Conservation (phyloP, 1,284 basidiomycete species). For the Xerocomus nothofagi region DNA sequence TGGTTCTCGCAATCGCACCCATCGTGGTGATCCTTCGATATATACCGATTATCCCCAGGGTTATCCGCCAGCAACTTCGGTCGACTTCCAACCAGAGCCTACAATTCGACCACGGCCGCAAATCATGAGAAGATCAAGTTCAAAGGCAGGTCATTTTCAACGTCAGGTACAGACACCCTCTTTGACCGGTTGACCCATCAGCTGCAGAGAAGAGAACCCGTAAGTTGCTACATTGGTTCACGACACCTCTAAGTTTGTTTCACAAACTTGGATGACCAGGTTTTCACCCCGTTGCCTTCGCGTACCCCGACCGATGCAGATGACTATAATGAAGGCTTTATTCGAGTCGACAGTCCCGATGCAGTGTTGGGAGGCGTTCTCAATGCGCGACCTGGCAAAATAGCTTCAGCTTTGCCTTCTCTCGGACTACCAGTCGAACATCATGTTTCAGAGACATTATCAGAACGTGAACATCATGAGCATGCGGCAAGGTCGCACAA, state of each 20-base stretch:
- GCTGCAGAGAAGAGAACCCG: constrained; percentile 34
- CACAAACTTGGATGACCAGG: constrained; percentile 14
- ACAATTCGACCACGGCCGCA: constrained; percentile 23
- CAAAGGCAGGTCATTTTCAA: constrained; percentile 24
- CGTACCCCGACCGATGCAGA: constrained; percentile 35
- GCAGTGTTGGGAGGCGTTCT: constrained; percentile 35
- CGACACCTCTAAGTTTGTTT: constrained; percentile 4
- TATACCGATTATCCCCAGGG: constrained; percentile 34
- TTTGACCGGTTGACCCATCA: constrained; percentile 24
- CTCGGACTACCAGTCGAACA: constrained; percentile 22
- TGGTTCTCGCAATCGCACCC: constrained; percentile 35
- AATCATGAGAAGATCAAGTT: constrained; percentile 32
- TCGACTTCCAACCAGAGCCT: constrained; percentile 28
- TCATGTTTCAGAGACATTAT: constrained; percentile 23
- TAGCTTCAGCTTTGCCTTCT: constrained; percentile 23
- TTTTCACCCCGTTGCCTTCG: constrained; percentile 36
- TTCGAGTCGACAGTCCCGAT: constrained; percentile 35
- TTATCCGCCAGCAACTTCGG: constrained; percentile 29
- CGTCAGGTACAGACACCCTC: not conserved
- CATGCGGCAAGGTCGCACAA: constrained; percentile 18
- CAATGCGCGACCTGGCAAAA: constrained; percentile 33
- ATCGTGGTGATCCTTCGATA: constrained; percentile 27
- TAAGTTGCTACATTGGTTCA: constrained; percentile 19
- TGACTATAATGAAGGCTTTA: constrained; percentile 33
- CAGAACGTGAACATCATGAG: constrained; percentile 30